phyloP scores from a whole-genome alignment of 345 rosid genomes.

The Dipteronia dyeriana region DNA sequence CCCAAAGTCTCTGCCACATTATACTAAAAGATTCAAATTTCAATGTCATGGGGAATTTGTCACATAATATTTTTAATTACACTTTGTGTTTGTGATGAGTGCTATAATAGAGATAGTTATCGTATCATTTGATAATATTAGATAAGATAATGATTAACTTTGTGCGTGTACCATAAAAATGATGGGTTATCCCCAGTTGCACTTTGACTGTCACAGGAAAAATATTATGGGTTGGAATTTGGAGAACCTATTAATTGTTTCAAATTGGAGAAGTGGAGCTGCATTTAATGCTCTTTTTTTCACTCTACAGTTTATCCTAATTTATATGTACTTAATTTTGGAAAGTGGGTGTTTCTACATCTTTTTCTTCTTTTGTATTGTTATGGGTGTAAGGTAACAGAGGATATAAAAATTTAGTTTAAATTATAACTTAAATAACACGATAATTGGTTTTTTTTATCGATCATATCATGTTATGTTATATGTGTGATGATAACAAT shows the following conservation, averaged over 20 bases:
- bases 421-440: too few relatives aligned
- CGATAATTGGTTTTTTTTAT: too few relatives aligned
- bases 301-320: neutral
- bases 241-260: neutral
- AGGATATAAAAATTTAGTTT: too few relatives aligned
- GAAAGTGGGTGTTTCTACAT: neutral
- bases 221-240: neutral
- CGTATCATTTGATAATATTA: neutral
- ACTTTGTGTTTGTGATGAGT: neutral
- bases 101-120: neutral
- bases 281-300: neutral
- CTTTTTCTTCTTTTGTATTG: neutral
- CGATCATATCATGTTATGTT: too few relatives aligned
- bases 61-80: neutral
- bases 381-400: too few relatives aligned
- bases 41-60: conserved; percentile 4
- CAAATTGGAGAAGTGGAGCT: conserved; percentile 1
- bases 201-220: neutral
- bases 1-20: conserved; percentile 25
- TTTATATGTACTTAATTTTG: neutral
- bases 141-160: neutral
- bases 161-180: neutral
- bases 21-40: neutral
- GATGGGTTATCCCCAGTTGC: neutral
- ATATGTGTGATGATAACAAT: too few relatives aligned